A percentile compares a stretch with the other conserved stretches of the same genome.
Evolutionary conservation across 2,329 filamentous ascomycete genomes (phyloP).

Genomic region (Fusarium cyanostomum): DNA sequence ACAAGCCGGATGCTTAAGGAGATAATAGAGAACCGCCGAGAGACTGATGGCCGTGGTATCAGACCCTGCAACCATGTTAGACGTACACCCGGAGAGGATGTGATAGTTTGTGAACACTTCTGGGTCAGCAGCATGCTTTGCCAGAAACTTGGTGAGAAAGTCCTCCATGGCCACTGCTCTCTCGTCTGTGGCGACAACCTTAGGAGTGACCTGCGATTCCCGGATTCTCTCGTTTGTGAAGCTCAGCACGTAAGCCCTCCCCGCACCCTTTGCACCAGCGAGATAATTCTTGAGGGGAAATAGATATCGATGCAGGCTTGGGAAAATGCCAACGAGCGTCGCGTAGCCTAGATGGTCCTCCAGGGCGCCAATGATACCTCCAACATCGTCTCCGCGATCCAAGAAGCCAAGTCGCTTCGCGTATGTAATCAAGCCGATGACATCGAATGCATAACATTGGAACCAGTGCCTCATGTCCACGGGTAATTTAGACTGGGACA

Average conservation of each 20-base stretch:
- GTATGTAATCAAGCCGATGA: slow-evolving; percentile 50
- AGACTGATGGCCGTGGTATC: slow-evolving; percentile 39
- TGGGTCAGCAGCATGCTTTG: slow-evolving; percentile 24
- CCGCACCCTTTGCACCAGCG: slow-evolving; percentile 29
- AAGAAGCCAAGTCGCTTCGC: slow-evolving; percentile 49
- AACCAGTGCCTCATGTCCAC: slow-evolving; percentile 49
- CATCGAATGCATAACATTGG: slow-evolving; percentile 54
- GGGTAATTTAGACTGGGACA: slow-evolving; percentile 24
- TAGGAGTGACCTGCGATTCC: slow-evolving; percentile 21
- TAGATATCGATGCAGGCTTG: slow-evolving; percentile 23
- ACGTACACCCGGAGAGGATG: slow-evolving; percentile 30
- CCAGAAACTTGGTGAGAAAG: slow-evolving; percentile 37
- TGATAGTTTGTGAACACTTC: slow-evolving; percentile 30
- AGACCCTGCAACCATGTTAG: slow-evolving; percentile 38
- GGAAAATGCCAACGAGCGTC: slow-evolving; percentile 38
- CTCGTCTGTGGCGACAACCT: slow-evolving; percentile 5
- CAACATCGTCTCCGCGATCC: slow-evolving; percentile 48
- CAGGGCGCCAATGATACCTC: slow-evolving; percentile 39
- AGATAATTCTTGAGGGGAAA: slow-evolving; percentile 34
- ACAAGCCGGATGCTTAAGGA: slow-evolving; percentile 16
- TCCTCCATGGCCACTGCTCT: slow-evolving; percentile 22
- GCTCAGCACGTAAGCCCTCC: slow-evolving; percentile 22
- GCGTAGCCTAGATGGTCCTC: slow-evolving; percentile 40
- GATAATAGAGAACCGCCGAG: slow-evolving; percentile 31
- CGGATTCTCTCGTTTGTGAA: slow-evolving; percentile 28